These are phyloP conservation scores for Hanseniaspora guilliermondii DNA, from an alignment of 805 yeast species.

Conservation along the genomic window DNA sequence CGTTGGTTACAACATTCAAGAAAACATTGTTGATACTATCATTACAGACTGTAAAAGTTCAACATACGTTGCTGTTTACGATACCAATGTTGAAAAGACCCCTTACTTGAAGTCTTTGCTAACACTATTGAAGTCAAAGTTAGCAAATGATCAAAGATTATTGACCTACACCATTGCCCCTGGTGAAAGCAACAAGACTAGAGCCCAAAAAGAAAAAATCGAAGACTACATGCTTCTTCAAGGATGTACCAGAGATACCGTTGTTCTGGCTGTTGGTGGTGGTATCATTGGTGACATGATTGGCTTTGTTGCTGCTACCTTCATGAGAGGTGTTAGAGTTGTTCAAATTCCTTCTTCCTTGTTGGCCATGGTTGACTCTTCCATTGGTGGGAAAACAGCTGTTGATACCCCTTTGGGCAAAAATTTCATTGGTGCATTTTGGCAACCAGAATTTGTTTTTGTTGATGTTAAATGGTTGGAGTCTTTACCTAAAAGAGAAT, in stretches of 20 bases:
- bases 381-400: slow-evolving; percentile 97
- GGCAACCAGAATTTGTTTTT: slow-evolving; percentile 85
- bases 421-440: slow-evolving; percentile 91
- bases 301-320: slow-evolving; percentile 97
- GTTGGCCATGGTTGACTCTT: slow-evolving; percentile 94
- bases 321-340: slow-evolving; percentile 94
- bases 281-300: slow-evolving; percentile 99
- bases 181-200: slow-evolving; percentile 81
- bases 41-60: slow-evolving; percentile 58
- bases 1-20: slow-evolving; percentile 72
- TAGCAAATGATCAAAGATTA: slow-evolving; percentile 47
- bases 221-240: slow-evolving; percentile 73
- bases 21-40: slow-evolving; percentile 59
- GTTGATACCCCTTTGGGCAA: slow-evolving; percentile 94
- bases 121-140: slow-evolving; percentile 31
- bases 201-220: slow-evolving; percentile 81
- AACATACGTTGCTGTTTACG: slow-evolving; percentile 85
- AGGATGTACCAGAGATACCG: slow-evolving; percentile 94
- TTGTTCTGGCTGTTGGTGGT: slow-evolving; percentile 90
- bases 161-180: slow-evolving; percentile 70
- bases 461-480: slow-evolving; percentile 79
- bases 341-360: slow-evolving; percentile 89
- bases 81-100: slow-evolving; percentile 61
- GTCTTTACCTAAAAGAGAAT: slow-evolving; percentile 83
- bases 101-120: slow-evolving; percentile 43